phyloP scores from a whole-genome alignment of 2,329 filamentous ascomycete genomes.

The Paracorniculantispora psalliotae region DNA sequence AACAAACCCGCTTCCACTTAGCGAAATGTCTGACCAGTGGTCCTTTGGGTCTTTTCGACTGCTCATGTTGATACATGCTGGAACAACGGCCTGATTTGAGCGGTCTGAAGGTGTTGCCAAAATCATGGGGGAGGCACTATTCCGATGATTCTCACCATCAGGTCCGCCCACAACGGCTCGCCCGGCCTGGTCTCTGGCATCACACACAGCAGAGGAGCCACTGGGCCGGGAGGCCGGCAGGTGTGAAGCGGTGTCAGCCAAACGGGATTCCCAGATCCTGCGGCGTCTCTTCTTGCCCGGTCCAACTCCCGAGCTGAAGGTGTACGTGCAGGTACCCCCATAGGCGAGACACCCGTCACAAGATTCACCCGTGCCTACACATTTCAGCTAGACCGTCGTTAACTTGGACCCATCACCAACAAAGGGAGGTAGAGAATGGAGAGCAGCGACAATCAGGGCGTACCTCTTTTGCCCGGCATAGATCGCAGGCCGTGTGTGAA shows the following conservation, averaged over 20 bases:
- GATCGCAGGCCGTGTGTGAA: constrained; percentile 7
- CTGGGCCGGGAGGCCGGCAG: neutral
- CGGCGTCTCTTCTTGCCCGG: constrained; percentile 8
- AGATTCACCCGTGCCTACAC: neutral
- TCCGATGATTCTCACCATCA: neutral
- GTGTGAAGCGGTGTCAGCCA: neutral
- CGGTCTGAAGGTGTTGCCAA: no score
- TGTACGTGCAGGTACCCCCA: constrained; percentile 2
- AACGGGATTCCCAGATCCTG: neutral
- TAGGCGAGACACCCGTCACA: constrained; percentile 3
- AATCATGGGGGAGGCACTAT: neutral
- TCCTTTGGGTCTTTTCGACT: neutral
- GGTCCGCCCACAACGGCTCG: neutral
- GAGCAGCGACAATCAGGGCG: neutral
- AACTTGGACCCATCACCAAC: neutral
- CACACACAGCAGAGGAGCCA: neutral
- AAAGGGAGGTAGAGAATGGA: neutral
- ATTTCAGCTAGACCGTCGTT: constrained; percentile 7
- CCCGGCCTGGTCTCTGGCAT: neutral
- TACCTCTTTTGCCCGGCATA: constrained; percentile 8
- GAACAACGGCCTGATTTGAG: neutral
- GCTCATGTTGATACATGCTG: neutral
- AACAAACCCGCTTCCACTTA: neutral
- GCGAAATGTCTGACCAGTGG: neutral
- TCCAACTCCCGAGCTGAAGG: constrained; percentile 5